Base-by-base conservation (phyloP, 495 filamentous ascomycete genomes). In the Aspergillus heteromorphus region DNA sequence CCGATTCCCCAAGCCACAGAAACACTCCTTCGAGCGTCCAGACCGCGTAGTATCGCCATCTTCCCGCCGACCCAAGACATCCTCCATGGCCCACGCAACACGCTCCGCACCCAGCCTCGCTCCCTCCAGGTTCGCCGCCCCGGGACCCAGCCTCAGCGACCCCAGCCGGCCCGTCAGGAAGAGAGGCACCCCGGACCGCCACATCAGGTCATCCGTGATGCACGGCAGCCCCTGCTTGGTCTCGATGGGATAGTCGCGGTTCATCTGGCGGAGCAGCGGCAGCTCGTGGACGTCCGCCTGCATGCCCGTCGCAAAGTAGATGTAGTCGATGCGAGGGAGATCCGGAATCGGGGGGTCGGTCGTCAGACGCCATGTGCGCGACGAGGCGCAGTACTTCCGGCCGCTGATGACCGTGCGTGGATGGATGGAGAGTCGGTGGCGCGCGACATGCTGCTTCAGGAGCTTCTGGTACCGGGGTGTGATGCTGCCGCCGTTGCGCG, bases 251-350 rank as follows among this genome's bases (percentile, higher is more conserved):
- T 81, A 77, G 14, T 79, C 70, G 4, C 64, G 53, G 47, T 74
- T 70, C 63, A 86, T 75, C 0, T 71, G 65, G 38, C 73, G 69
- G 20, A 86, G 65, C 23, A 78, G 68, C 0, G 79, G 74, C 48
- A 84, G 71, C 25, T 73, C 66, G 19, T 59, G 59, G 18, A 84
- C 73, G 55, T 85, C 72, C 3, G 77, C 67, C 21, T 70, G 57
- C 25, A 80, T 71, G 2, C 83, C 83, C 0, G 83, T 86, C 17
- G 84, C 83, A 51, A 80, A 84, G 60, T 83, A 82, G 56, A 86
- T 81, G 66, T 83, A 83, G 64, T 87, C 83, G 50, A 86, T 79
- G 17, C 57, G 63, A 4, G 78, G 76, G 6, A 84, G 69, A 16
- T 71, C 65, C 1, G 74, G 68, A 23, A 78, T 77, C 6, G 75